Evolutionary conservation across 306 rosid species (phyloP).

Genomic region (Cucurbita ficifolia): DNA sequence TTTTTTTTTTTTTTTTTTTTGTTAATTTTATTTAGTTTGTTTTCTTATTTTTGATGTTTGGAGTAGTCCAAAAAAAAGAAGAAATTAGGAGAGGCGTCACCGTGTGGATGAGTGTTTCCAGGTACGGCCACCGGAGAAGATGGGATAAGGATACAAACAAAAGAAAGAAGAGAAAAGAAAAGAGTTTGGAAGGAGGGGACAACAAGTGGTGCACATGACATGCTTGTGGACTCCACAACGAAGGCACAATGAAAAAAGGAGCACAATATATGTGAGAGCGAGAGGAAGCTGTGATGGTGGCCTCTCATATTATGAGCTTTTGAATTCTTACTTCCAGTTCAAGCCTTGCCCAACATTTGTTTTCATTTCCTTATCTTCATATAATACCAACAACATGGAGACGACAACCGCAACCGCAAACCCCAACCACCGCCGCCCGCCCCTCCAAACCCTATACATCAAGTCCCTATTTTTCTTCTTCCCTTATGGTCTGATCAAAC

Average conservation of each 20-base stretch:
- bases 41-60: too few species aligned
- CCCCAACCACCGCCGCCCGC: background rate
- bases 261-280: conserved; percentile 1
- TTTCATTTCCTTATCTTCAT: background rate
- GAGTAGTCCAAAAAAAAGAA: too few species aligned
- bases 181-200: background rate
- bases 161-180: background rate
- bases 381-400: background rate
- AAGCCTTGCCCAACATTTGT: background rate
- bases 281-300: background rate
- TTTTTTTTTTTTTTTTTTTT: too few species aligned
- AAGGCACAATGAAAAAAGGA: background rate
- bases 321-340: background rate
- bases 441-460: background rate
- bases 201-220: conserved; percentile 7
- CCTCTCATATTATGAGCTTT: background rate
- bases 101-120: background rate
- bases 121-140: background rate
- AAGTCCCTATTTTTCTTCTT: background rate
- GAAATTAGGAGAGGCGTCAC: background rate
- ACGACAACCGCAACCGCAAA: background rate
- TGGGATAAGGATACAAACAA: background rate
- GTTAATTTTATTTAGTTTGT: background rate
- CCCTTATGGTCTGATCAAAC: background rate
- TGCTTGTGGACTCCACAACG: conserved; percentile 4